Evolutionary conservation across 2,329 filamentous ascomycete genomes (phyloP).

Genomic region (Pestalotiopsis sp.): DNA sequence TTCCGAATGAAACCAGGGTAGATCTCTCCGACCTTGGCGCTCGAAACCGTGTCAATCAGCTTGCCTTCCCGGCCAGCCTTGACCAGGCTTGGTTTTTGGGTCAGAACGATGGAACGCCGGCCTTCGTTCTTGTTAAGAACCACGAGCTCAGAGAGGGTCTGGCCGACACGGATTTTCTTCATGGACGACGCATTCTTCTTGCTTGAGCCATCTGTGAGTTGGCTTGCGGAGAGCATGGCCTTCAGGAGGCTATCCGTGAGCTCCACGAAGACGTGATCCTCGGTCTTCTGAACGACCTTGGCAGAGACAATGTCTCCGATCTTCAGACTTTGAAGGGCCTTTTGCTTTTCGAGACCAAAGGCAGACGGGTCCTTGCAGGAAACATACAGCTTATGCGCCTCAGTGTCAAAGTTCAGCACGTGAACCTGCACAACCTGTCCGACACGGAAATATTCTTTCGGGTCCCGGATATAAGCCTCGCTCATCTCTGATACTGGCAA

Average conservation of each 20-base stretch:
- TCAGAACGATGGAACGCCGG: constrained; percentile 74
- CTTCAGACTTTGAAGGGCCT: constrained; percentile 72
- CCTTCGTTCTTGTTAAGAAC: constrained; percentile 84
- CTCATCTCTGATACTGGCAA: constrained; percentile 97
- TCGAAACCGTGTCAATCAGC: constrained; percentile 71
- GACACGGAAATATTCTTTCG: constrained; percentile 82
- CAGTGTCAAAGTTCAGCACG: constrained; percentile 77
- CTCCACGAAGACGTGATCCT: constrained; percentile 76
- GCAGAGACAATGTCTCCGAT: constrained; percentile 76
- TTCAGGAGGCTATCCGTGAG: constrained; percentile 74
- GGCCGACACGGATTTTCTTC: constrained; percentile 82
- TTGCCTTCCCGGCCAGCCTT: constrained; percentile 72
- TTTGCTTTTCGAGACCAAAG: constrained; percentile 75
- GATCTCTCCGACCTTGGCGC: constrained; percentile 68
- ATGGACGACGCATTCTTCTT: constrained; percentile 73
- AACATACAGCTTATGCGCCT: constrained; percentile 73
- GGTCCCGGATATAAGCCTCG: constrained; percentile 90
- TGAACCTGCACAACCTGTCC: constrained; percentile 93
- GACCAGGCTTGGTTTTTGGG: constrained; percentile 81
- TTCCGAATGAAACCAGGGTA: constrained; percentile 84
- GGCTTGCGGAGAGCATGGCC: constrained; percentile 74
- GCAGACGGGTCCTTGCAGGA: constrained; percentile 89
- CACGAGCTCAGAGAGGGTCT: constrained; percentile 78
- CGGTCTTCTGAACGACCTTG: constrained; percentile 79
- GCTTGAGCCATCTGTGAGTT: constrained; percentile 81